Evolutionary conservation across 768 basidiomycete species (phyloP).

Genomic region (Albatrellus ellisii): DNA sequence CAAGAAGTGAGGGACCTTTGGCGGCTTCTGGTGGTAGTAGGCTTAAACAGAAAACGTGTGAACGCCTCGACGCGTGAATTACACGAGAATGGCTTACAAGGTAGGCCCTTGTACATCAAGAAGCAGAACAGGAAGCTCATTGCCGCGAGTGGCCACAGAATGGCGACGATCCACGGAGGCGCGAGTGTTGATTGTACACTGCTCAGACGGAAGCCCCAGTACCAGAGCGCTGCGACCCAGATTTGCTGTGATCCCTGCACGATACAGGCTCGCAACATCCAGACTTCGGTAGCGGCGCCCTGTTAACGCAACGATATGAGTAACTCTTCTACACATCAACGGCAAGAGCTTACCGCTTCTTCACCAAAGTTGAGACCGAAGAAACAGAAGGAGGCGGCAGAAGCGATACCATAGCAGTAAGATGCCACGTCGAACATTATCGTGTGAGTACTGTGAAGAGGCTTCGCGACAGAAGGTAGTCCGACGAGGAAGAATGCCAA

Average conservation of each 20-base stretch:
- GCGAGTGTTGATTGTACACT: constrained; percentile 36
- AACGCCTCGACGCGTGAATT: constrained; percentile 6
- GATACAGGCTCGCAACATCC: constrained; percentile 82
- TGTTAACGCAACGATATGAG: constrained; percentile 17
- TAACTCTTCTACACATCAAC: constrained; percentile 1
- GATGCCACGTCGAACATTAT: constrained; percentile 66
- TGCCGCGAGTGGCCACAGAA: constrained; percentile 71
- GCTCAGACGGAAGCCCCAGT: constrained; percentile 82
- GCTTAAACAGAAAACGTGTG: constrained; percentile 31
- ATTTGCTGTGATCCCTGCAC: constrained; percentile 94
- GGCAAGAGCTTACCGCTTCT: constrained; percentile 51
- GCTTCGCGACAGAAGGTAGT: constrained; percentile 57
- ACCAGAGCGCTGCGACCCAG: constrained; percentile 94
- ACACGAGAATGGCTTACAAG: too few relatives aligned
- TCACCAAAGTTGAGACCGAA: constrained; percentile 96
- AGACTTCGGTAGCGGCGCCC: constrained; percentile 91
- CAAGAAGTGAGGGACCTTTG: constrained; percentile 89
- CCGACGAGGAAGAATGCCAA: constrained; percentile 87
- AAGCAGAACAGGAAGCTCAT: constrained; percentile 70
- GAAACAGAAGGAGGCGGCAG: constrained; percentile 84
- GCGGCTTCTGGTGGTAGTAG: constrained; percentile 85
- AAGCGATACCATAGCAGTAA: constrained; percentile 85
- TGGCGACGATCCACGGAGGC: constrained; percentile 77
- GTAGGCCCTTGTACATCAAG: constrained; percentile 75
- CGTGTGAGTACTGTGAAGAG: constrained; percentile 46